Evolutionary conservation across 73 alveolate genomes (phyloP).

Genomic region (Symbiodinium natans): DNA sequence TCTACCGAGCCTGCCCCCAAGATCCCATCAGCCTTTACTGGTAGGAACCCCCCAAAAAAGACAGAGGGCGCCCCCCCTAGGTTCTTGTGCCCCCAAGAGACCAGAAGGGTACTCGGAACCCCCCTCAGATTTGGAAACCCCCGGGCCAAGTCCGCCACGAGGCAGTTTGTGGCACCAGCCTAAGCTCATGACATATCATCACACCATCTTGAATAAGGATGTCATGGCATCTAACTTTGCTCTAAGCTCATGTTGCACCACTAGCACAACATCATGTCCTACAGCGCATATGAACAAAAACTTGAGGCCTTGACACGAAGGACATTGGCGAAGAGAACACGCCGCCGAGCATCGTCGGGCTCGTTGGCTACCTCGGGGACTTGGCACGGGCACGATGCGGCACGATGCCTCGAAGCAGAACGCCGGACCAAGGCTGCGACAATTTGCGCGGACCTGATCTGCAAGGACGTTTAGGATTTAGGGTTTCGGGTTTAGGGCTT

Average conservation of each 20-base stretch:
- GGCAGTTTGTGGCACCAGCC: slow-evolving; percentile 43
- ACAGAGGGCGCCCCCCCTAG: neutral
- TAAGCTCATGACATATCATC: neutral
- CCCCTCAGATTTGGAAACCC: too few relatives aligned
- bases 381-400: too few relatives aligned
- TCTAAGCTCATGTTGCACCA: too few relatives aligned
- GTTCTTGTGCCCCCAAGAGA: neutral
- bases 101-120: too few relatives aligned
- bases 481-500: too few relatives aligned
- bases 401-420: neutral
- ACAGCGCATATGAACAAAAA: neutral
- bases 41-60: too few relatives aligned
- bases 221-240: neutral
- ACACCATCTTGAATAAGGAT: neutral
- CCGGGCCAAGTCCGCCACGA: neutral
- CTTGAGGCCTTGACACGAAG: neutral
- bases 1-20: too few relatives aligned
- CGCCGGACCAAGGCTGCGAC: neutral
- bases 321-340: slow-evolving; percentile 22
- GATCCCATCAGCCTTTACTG: too few relatives aligned
- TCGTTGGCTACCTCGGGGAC: slow-evolving; percentile 43
- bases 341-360: slow-evolving; percentile 41
- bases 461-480: too few relatives aligned
- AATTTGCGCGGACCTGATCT: neutral
- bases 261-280: neutral